These are phyloP conservation scores for Sarcomyxa edulis DNA, from an alignment of 768 basidiomycete species.

Conservation along the genomic window DNA sequence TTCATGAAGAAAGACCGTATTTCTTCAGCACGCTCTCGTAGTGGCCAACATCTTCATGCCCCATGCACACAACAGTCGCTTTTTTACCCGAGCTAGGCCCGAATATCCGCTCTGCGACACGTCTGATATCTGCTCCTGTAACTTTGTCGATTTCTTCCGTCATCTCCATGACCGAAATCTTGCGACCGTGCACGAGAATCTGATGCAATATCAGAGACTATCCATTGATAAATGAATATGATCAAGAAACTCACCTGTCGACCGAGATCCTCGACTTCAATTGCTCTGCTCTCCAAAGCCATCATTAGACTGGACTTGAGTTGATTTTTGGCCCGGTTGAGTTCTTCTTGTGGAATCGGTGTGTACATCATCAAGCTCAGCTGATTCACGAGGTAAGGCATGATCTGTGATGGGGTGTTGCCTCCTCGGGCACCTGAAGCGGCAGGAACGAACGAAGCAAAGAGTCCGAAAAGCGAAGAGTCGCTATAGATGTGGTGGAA, in stretches of 20 bases:
- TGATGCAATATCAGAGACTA: slow-evolving; percentile 21
- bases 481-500: slow-evolving; percentile 99
- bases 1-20: slow-evolving; percentile 54
- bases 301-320: slow-evolving; percentile 90
- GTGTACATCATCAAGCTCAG: slow-evolving; percentile 76
- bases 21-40: slow-evolving; percentile 59
- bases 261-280: slow-evolving; percentile 87
- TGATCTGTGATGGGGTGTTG: slow-evolving; percentile 64
- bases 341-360: slow-evolving; percentile 59
- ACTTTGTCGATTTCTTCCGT: slow-evolving; percentile 78
- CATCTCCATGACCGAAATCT: slow-evolving; percentile 89
- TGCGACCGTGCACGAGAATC: slow-evolving; percentile 84
- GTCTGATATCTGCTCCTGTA: slow-evolving; percentile 60
- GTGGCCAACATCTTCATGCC: slow-evolving; percentile 70
- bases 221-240: neutral
- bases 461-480: slow-evolving; percentile 88
- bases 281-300: slow-evolving; percentile 84
- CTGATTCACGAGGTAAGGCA: slow-evolving; percentile 85
- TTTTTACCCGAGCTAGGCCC: slow-evolving; percentile 55
- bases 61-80: slow-evolving; percentile 82
- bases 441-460: slow-evolving; percentile 76
- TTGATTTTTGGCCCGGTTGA: slow-evolving; percentile 90
- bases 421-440: slow-evolving; percentile 49
- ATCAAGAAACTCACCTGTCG: slow-evolving; percentile 58
- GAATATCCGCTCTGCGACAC: slow-evolving; percentile 75